Percentiles rank a stretch among this genome's conserved stretches.
These are phyloP conservation scores for Fusarium clavum DNA, from an alignment of 2,329 filamentous ascomycete species.

Conservation along the genomic window DNA sequence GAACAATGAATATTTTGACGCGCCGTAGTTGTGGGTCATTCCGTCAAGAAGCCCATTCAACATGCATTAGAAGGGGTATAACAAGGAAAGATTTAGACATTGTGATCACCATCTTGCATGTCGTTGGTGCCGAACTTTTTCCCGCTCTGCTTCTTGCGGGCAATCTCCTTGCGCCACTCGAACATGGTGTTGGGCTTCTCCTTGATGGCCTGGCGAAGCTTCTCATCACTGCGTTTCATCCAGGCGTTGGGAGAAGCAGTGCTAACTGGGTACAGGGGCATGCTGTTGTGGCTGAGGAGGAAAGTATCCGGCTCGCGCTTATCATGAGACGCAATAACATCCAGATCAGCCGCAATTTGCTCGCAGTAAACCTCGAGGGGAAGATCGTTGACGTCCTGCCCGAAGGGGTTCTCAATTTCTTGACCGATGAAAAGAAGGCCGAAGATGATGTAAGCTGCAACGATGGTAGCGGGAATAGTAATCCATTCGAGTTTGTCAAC, in stretches of 20 bases:
- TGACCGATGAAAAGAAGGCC: slow-evolving; percentile 79
- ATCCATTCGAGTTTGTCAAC: slow-evolving; percentile 73
- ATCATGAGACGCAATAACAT: slow-evolving; percentile 72
- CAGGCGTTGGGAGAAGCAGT: slow-evolving; percentile 53
- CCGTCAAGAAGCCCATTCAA: slow-evolving; percentile 23
- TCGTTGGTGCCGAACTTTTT: slow-evolving; percentile 22
- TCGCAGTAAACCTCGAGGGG: slow-evolving; percentile 81
- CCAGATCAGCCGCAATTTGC: slow-evolving; percentile 78
- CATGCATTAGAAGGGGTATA: slow-evolving; percentile 37
- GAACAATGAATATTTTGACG: slow-evolving; percentile 40
- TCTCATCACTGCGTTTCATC: slow-evolving; percentile 56
- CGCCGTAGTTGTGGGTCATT: slow-evolving; percentile 38
- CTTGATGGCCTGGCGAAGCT: slow-evolving; percentile 54
- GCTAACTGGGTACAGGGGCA: slow-evolving; percentile 68
- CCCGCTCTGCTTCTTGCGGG: slow-evolving; percentile 32
- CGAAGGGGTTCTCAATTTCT: slow-evolving; percentile 89
- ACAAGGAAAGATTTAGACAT: slow-evolving; percentile 34
- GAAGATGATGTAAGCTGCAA: slow-evolving; percentile 84
- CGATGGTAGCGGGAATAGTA: slow-evolving; percentile 80
- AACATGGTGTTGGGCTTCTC: slow-evolving; percentile 55
- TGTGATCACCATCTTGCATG: slow-evolving; percentile 37
- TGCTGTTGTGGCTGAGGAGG: slow-evolving; percentile 55
- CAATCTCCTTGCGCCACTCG: slow-evolving; percentile 46
- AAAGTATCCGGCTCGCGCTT: slow-evolving; percentile 50
- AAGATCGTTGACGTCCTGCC: slow-evolving; percentile 84